phyloP scores from a whole-genome alignment of 2,329 filamentous ascomycete genomes.

The Colletotrichum musae region DNA sequence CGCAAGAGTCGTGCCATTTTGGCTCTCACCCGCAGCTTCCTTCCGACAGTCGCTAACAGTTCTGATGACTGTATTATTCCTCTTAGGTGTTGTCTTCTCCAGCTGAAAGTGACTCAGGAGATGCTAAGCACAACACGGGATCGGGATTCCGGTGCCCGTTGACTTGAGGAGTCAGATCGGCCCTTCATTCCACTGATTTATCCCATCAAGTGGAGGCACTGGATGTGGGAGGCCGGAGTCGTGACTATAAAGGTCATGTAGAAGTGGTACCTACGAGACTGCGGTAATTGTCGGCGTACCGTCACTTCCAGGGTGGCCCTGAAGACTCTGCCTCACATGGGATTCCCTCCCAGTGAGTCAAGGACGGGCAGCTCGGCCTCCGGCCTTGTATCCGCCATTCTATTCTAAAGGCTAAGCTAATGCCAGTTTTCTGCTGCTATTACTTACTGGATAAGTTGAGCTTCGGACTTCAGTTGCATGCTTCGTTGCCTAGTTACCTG shows the following conservation, averaged over 20 bases:
- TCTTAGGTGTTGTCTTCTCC: not conserved
- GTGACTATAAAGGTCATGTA: constrained; percentile 9
- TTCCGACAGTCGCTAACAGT: constrained; percentile 7
- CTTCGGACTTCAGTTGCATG: too few species aligned
- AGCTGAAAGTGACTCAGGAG: not conserved
- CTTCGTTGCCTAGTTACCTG: too few species aligned
- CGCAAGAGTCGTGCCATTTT: constrained; percentile 8
- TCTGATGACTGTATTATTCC: not conserved
- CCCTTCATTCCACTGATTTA: constrained; percentile 31
- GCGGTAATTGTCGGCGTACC: constrained; percentile 26
- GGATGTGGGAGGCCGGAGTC: constrained; percentile 15
- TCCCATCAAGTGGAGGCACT: constrained; percentile 28
- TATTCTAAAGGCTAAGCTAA: too few species aligned
- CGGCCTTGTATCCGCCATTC: not conserved
- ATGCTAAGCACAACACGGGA: too few species aligned
- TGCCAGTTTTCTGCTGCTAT: not conserved
- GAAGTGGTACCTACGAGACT: not conserved
- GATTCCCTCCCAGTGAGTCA: constrained; percentile 18
- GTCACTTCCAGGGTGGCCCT: constrained; percentile 12
- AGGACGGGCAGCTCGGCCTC: constrained; percentile 19
- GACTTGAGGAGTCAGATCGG: constrained; percentile 27
- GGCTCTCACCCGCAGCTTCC: constrained; percentile 11
- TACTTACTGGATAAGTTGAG: not conserved
- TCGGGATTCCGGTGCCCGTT: not conserved
- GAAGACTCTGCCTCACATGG: constrained; percentile 10